Conservation (phyloP, 1,284 basidiomycete species). For the Farysia itapuensis region DNA sequence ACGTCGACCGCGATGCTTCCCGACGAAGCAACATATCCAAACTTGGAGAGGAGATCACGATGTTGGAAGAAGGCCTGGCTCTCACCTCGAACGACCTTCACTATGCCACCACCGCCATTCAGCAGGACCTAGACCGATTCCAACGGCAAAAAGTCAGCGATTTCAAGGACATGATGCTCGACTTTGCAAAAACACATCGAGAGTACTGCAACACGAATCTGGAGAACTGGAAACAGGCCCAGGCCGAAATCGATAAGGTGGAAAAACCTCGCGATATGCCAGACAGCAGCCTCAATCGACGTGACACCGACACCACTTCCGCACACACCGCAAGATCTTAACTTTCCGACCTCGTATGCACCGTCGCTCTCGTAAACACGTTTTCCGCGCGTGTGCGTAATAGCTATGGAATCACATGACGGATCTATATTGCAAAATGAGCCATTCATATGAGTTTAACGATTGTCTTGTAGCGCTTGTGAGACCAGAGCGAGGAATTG, state of each 20-base stretch:
- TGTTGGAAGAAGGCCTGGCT: conserved; percentile 53
- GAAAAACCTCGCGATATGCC: conserved; percentile 61
- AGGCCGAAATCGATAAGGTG: conserved; percentile 83
- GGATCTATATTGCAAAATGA: too few species aligned
- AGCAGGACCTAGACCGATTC: conserved; percentile 95
- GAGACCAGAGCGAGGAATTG: conserved; percentile 10
- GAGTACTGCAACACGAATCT: conserved; percentile 80
- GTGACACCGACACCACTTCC: not conserved
- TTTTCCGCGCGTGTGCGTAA: too few species aligned
- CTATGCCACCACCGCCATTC: conserved; percentile 91
- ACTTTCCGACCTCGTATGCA: too few species aligned
- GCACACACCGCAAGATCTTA: too few species aligned
- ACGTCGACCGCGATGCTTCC: conserved; percentile 94
- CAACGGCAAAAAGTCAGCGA: conserved; percentile 98
- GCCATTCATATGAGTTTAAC: too few species aligned
- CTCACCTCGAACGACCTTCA: conserved; percentile 69
- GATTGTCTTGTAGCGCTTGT: too few species aligned
- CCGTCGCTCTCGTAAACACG: too few species aligned
- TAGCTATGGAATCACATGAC: too few species aligned
- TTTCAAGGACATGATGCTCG: conserved; percentile 84
- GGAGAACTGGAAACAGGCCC: conserved; percentile 93
- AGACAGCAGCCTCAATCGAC: conserved; percentile 33
- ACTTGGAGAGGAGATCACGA: conserved; percentile 82
- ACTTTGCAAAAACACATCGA: conserved; percentile 83
- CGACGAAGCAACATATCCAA: conserved; percentile 88